Evolutionary conservation across 169 alveolate genomes (phyloP), one percentile per base, ranked within the genome.

Genomic region (Plasmodium chabaudi): DNA sequence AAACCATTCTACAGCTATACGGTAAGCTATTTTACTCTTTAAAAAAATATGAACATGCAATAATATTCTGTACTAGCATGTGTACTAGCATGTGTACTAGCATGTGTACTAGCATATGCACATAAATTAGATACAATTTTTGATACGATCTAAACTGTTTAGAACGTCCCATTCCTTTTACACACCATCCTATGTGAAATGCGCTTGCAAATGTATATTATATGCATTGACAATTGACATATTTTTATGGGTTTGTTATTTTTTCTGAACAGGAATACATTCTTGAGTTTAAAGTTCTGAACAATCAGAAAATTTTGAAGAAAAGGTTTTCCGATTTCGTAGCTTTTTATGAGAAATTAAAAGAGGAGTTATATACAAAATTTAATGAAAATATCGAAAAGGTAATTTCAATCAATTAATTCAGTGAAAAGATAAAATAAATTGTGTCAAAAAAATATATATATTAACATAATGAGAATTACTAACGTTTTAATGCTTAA

Each of bases 271-370:
- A 75, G 88, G 88, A 75, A 55, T 75, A 75, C 57, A 53, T 75
- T 34, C 71, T 75, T 4, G 88, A 75, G 65, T 75, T 75, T 67
- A 75, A 75, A 34, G 88, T 68, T 49, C 74, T 75, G 69, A 75
- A 63, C 57, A 75, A 51, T 39, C 88, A 75, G 64, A 75, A 75
- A 56, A 56, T 75, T 49, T 44, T 75, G 68, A 75, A 75, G 25
- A 75, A 75, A 44, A 60, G 88, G 21, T 75, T 47, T 57, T 75
- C 88, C 1, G 88, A 75, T 12, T 75, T 75, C 34, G 75, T 75
- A 9, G 25, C 75, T 17, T 75, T 75, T 61, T 75, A 75, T 57
- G 68, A 61, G 0, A 64, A 25, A 42, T 57, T 75, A 23, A 75
- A 75, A 42, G 49, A 75, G 61, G 88, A 75, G 64, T n/a, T 75